phyloP scores from a whole-genome alignment of 108 stramenopile species.

The Nitzschia sp. region DNA sequence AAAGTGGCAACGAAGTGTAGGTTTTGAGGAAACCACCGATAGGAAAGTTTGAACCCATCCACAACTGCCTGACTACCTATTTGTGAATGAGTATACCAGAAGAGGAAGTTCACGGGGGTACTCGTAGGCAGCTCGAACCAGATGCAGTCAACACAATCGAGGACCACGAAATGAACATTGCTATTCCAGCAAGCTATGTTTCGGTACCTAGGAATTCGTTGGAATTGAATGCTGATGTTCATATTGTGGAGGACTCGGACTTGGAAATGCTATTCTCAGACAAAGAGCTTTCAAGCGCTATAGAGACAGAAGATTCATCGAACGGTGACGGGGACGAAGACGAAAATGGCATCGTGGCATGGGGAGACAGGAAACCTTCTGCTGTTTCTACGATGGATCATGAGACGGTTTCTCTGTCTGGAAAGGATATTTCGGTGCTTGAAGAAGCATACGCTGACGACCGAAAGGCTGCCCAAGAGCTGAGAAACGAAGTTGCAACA shows the following conservation, averaged over 20 bases:
- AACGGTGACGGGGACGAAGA: background rate
- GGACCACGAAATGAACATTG: no score
- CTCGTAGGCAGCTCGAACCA: no score
- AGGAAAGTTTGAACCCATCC: no score
- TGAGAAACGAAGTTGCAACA: background rate
- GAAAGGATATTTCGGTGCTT: background rate
- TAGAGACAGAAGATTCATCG: background rate
- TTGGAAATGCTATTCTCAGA: background rate
- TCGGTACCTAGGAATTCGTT: no score
- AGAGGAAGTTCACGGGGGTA: no score
- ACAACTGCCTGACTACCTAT: no score
- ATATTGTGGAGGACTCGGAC: slow-evolving; percentile 1
- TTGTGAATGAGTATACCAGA: no score
- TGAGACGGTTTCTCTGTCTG: background rate
- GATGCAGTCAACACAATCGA: no score
- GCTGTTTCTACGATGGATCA: background rate
- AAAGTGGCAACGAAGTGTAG: no score
- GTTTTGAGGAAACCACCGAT: no score
- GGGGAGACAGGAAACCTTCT: background rate
- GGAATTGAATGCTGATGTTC: no score
- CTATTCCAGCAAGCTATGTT: no score
- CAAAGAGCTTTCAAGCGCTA: background rate
- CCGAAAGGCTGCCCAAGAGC: background rate
- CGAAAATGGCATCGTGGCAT: background rate
- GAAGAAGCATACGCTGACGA: background rate